A percentile compares a stretch with the other conserved stretches of the same genome.
phyloP scores from a whole-genome alignment of 768 basidiomycete genomes.

The Cytidiella melzeri region DNA sequence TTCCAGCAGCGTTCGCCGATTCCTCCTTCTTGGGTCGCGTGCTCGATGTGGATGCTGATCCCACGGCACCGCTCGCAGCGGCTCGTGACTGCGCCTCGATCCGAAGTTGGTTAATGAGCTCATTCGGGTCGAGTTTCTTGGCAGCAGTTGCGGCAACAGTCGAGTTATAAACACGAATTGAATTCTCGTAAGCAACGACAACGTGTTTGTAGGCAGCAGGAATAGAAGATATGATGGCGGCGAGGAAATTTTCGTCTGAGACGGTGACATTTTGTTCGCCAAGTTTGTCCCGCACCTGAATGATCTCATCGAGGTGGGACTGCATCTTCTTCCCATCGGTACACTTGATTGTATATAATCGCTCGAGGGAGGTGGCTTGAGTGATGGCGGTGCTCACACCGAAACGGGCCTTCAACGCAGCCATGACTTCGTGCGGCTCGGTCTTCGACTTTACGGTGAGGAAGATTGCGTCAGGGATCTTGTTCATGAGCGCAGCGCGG shows the following conservation, averaged over 20 bases:
- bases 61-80: no score
- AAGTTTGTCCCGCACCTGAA: background rate
- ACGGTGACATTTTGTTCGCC: background rate
- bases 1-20: background rate
- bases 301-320: background rate
- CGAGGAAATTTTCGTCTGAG: background rate
- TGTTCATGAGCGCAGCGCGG: background rate
- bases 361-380: background rate
- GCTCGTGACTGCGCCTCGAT: background rate
- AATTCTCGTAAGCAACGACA: background rate
- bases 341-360: background rate
- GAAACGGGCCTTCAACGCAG: background rate
- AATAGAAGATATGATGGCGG: conserved; percentile 2
- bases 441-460: background rate
- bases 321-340: background rate
- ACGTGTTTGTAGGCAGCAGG: background rate
- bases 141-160: background rate
- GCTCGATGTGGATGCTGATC: no score
- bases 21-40: background rate
- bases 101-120: background rate
- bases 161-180: background rate
- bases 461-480: conserved; percentile 4
- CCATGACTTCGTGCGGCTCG: background rate
- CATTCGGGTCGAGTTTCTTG: background rate
- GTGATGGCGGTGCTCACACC: background rate